Evolutionary conservation across 148 eudicot species (phyloP), one percentile per base, ranked within the genome.

Genomic region (Talinum fruticosum): DNA sequence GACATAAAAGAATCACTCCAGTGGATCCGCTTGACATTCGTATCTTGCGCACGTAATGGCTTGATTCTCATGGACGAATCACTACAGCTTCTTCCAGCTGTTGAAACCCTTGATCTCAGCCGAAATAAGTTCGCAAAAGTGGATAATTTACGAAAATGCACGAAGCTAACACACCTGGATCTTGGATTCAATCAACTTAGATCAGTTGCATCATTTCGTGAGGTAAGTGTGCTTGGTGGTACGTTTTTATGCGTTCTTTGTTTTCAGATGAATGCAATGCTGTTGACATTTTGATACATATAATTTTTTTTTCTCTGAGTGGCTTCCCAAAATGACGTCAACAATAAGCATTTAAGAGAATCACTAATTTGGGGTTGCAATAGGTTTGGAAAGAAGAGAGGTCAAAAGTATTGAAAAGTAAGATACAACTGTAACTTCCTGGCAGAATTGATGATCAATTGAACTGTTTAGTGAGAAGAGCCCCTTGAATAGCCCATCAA

Each of bases 41-140:
- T 93, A 73, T 96, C 99, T 26, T 90, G 97, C 81, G 97, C 99
- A 62, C 87, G 87, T 80, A 96, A 96, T 77, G 88, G 90, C 38
- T 82, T 93, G 86, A 79, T 92, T 81, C 90, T 96, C 73, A 93
- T 91, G 99, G 99, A 96, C 68, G 99, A 96, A 79, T 96, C 99
- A 30, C 76, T 96, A 84, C 94, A 89, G 75, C 96, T 96, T 61
- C 96, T 96, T 79, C 90, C 97, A 4, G 90, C 80, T 54, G 92
- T 91, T 84, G 99, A 96, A 81, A 92, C 89, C 71, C 94, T 96
- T 87, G 99, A 96, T 83, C 86, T 96, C 73, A 93, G 99, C 80
- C 83, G 99, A 76, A 96, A 96, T 87, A 96, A 90, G 89, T 91
- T 96, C 83, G 80, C 96, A 34, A 93, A 89, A 85, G 93, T 86